phyloP scores from a whole-genome alignment of 495 filamentous ascomycete species.

The Aspergillus incahuasiensis region DNA sequence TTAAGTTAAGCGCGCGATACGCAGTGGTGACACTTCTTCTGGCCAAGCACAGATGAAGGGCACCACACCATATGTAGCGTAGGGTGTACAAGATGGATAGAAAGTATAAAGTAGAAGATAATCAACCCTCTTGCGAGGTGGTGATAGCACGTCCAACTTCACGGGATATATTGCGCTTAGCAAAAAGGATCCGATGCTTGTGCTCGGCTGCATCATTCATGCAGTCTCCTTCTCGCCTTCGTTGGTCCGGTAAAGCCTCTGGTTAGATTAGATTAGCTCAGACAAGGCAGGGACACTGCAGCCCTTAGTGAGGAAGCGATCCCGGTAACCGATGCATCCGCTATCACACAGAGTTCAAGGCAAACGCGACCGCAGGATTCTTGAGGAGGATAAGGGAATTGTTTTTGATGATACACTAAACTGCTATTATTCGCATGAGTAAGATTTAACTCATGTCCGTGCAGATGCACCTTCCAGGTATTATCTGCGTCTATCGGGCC shows the following conservation, averaged over 20 bases:
- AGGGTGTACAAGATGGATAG: background rate
- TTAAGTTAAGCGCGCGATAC: slow-evolving; percentile 6
- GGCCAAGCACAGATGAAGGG: no score
- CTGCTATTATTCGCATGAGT: no score
- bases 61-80: background rate
- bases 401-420: no score
- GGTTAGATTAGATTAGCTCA: slow-evolving; percentile 10
- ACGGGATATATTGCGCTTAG: background rate
- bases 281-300: slow-evolving; percentile 3
- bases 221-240: slow-evolving; percentile 3
- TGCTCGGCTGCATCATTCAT: slow-evolving; percentile 10
- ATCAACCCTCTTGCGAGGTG: no score
- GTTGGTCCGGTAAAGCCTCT: background rate
- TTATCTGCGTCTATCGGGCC: background rate
- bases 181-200: background rate
- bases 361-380: background rate
- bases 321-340: slow-evolving; percentile 3
- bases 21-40: background rate
- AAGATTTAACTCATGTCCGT: background rate
- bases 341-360: background rate
- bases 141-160: background rate
- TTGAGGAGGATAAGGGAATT: background rate
- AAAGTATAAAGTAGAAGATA: no score
- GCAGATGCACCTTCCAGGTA: background rate
- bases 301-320: background rate